Base-by-base conservation (phyloP, 768 basidiomycete genomes). In the Auriscalpium orientale region DNA sequence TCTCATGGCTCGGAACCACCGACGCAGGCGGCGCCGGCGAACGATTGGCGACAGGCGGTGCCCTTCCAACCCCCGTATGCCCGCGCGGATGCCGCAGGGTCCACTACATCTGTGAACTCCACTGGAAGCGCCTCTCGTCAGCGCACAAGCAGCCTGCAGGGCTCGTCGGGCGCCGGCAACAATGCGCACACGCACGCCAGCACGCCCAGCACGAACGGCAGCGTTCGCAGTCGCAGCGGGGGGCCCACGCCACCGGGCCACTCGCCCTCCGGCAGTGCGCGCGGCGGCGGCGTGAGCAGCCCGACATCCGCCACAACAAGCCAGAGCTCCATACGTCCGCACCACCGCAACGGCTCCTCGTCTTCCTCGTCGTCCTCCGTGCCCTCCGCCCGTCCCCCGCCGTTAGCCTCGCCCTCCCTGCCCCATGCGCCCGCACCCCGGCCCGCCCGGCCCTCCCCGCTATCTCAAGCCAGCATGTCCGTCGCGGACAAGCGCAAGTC, bases 51-150 rank as follows among this genome's bases (percentile, higher is more conserved):
- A 6, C 38, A 18, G 55, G 64, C 55, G 59, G 63, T 49, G 61
- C 66, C 75, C 6, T 83, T 85, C 58, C 84, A 85, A 61, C 87
- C 88, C 9, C 89, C 91, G 0, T 92, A 91, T 68, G 84, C 81
- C 28, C 84, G 88, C 56, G 78, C 82, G 21, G 89, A 91, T 55
- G 89, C 89, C 8, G 87, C 91, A 8, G 83, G 80, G 46, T 91
- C 90, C 0, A 80, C 84, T 22, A 83, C 87, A 4, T 92, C 91
- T 0, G 76, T 92, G 61, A 88, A 85, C 66, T 91, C 91, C 43
- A 68, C 68, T 18, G 72, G 67, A n/a, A 73, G 53, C 67, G 78
- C 56, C 61, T 70, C 78, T 49, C 82, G 88, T 18, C 84, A 80
- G 62, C 77, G 87, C 46, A 89, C 86, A 11, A 83, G 79, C 69